Base-by-base conservation (phyloP, 2,329 filamentous ascomycete genomes). In the Pseudopyrenochaeta lycopersici region DNA sequence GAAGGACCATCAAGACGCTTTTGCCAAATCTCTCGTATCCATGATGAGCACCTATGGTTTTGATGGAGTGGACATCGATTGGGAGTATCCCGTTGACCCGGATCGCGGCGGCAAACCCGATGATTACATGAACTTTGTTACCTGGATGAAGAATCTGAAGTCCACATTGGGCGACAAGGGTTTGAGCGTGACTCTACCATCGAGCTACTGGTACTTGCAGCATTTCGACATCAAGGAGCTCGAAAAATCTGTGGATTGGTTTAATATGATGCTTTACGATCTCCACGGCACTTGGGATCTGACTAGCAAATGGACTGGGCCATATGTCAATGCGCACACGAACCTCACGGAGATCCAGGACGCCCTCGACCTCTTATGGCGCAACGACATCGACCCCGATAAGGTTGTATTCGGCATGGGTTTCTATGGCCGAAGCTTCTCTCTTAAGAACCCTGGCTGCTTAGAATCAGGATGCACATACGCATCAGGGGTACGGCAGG, bases 251-350 rank as follows among this genome's bases (percentile, higher is more conserved):
- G 62, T 77, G 5, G 74, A 78, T 54, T 79, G 64, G 62, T 73
- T 78, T 60, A 80, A 80, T 52, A 14, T 80, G 31, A 80, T 81
- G 78, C 68, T 64, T 1, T 80, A 81, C 51, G 77, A 81, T 46
- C 47, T 80, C 0, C 76, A 81, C 52, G 78, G 80, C 0, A 49
- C 66, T 0, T 81, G 76, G 77, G 78, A 80, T 52, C 14, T 36
- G 6, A 36, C 10, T 6, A 36, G n/a, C 0, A 18, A 58, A 0
- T 49, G 35, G 20, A 56, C 71, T 53, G 78, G 77, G 0, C 41
- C 41, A 0, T 67, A 62, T 14, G 54, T 75, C 1, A 42, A 66
- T 7, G 57, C 58, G 0, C 78, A 81, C 52, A 78, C 79, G 2
- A 81, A 82, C 54, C 44, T 81, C 0, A 81, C 80, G 0, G 78